Evolutionary conservation across 345 rosid genomes (phyloP).

Genomic region (Populus simonii): DNA sequence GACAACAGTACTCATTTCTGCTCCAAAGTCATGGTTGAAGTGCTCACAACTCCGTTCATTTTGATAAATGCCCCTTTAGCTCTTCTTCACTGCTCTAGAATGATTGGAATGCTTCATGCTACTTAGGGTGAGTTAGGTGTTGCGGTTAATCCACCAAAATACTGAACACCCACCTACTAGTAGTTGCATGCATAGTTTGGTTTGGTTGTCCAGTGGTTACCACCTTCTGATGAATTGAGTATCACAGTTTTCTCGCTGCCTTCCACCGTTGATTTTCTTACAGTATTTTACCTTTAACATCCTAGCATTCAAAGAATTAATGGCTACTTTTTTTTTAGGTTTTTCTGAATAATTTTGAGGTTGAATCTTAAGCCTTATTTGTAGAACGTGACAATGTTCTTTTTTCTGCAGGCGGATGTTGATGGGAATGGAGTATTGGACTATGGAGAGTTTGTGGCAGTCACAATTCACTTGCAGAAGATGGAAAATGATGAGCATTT

Average conservation of each 20-base stretch:
- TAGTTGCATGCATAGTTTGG: background rate
- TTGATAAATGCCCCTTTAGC: background rate
- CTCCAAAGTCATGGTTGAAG: background rate
- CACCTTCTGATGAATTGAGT: background rate
- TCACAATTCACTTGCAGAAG: constrained; percentile 95
- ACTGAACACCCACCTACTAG: background rate
- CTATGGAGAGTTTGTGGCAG: constrained; percentile 96
- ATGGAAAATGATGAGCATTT: constrained; percentile 96
- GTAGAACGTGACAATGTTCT: background rate
- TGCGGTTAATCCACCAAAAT: background rate
- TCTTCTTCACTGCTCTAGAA: background rate
- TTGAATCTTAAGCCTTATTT: constrained; percentile 7
- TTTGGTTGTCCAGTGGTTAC: background rate
- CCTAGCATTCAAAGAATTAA: background rate
- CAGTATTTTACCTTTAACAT: background rate
- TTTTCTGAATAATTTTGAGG: background rate
- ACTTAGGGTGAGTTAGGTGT: background rate
- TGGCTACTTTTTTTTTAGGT: constrained; percentile 1
- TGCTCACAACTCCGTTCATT: background rate
- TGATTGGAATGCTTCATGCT: background rate
- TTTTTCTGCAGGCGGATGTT: constrained; percentile 76
- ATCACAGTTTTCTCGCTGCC: background rate
- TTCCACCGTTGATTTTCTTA: background rate
- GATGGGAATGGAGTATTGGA: constrained; percentile 87
- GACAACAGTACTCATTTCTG: background rate